A percentile compares a stretch with the other conserved stretches of the same genome.
These are phyloP conservation scores for Filobasidium floriforme DNA, from an alignment of 768 basidiomycete genomes.

Conservation along the genomic window DNA sequence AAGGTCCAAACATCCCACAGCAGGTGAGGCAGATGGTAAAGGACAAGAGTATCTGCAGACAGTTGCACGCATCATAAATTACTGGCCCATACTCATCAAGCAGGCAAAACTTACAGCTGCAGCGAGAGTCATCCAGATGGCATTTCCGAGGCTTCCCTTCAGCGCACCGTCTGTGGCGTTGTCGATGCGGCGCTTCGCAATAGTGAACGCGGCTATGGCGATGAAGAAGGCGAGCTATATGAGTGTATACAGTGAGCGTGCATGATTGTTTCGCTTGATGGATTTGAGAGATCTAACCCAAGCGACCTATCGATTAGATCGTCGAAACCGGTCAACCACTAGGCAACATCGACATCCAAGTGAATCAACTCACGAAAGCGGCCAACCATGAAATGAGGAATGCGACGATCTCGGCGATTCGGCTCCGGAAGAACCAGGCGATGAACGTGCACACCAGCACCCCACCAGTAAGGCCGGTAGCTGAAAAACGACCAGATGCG, in stretches of 20 bases:
- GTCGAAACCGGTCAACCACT: neutral
- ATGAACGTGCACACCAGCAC: neutral
- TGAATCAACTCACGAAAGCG: neutral
- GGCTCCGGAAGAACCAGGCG: neutral
- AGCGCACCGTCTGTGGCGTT: neutral
- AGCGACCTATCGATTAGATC: neutral
- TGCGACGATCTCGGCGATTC: neutral
- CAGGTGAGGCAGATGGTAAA: neutral
- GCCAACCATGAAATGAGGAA: slow-evolving; percentile 2
- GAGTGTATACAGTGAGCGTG: neutral
- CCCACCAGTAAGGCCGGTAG: neutral
- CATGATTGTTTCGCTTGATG: neutral
- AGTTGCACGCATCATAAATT: neutral
- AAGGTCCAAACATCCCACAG: slow-evolving; percentile 8
- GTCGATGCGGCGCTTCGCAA: slow-evolving; percentile 1
- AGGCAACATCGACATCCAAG: neutral
- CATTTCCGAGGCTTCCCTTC: neutral
- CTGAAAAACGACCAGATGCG: neutral
- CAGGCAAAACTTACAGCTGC: neutral
- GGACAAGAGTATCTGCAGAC: neutral
- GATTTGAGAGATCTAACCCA: neutral
- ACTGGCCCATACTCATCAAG: neutral
- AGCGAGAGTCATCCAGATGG: neutral
- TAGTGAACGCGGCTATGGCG: neutral
- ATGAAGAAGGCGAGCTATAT: neutral